These are phyloP conservation scores for Amanita jacksonii DNA, from an alignment of 768 basidiomycete species.

Conservation along the genomic window DNA sequence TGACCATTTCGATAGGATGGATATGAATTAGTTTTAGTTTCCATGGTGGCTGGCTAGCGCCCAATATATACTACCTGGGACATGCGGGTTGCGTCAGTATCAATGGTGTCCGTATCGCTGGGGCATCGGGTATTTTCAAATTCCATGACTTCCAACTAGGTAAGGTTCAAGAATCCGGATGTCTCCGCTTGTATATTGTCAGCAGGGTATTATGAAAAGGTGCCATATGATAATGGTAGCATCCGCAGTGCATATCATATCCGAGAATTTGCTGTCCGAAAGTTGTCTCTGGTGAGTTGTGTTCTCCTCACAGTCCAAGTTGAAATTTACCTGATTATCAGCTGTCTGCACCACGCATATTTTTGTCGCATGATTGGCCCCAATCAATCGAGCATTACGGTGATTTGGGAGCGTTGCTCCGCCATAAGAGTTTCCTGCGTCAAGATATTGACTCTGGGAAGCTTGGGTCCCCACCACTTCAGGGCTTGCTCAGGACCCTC, in stretches of 20 bases:
- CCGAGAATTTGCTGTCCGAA: conserved; percentile 74
- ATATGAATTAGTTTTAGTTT: conserved; percentile 40
- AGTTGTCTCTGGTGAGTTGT: conserved; percentile 57
- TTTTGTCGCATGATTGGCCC: conserved; percentile 98
- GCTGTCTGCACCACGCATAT: conserved; percentile 60
- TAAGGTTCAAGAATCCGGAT: conserved; percentile 16
- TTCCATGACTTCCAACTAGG: conserved; percentile 62
- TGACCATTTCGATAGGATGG: background rate
- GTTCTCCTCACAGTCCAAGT: background rate
- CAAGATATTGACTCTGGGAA: conserved; percentile 54
- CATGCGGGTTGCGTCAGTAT: conserved; percentile 83
- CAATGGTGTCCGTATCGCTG: conserved; percentile 82
- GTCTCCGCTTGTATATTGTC: too few species aligned
- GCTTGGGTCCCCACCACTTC: conserved; percentile 83
- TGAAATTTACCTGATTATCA: conserved; percentile 16
- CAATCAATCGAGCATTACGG: conserved; percentile 76
- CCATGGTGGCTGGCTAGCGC: conserved; percentile 95
- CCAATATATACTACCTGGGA: conserved; percentile 94
- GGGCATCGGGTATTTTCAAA: conserved; percentile 91
- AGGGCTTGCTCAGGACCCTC: conserved; percentile 62
- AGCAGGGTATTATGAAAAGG: conserved; percentile 66
- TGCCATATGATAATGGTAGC: conserved; percentile 68
- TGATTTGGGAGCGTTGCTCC: conserved; percentile 52
- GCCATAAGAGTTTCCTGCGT: conserved; percentile 70
- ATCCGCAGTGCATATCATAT: conserved; percentile 87